Evolutionary conservation across 2,329 filamentous ascomycete genomes (phyloP), one percentile per base, ranked within the genome.

Genomic region (Diplodia scrobiculata): DNA sequence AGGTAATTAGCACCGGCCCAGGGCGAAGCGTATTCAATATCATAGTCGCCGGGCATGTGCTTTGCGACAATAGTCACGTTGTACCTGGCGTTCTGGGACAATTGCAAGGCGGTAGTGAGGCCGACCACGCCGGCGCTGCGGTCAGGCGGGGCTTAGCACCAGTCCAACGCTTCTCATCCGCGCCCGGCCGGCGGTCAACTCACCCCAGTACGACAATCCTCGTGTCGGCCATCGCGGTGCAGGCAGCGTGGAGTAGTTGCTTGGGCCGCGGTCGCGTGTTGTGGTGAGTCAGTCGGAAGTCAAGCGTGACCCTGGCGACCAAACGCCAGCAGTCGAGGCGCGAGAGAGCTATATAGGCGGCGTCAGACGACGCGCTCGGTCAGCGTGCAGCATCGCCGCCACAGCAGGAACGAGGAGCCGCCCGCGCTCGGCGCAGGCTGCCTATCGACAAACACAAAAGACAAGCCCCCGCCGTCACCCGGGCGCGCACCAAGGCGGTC

Each of bases 31-130:
- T 97, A 97, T 81, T 96, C 90, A 70, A 93, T 89, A 70, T 94
- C 90, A 77, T 94, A 95, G 80, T 97, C 93, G 41, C 93, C 93
- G 0, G 93, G 93, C 89, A 97, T 95, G 75, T 96, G 90, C 74
- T 94, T 96, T 5, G 91, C 89, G 36, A 92, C 81, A 41, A 96
- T 82, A 0, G 90, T 92, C 69, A 96, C 79, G 29, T 81, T 80
- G 70, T 88, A 83, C 11, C 78, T 72, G 5, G 79, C 76, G 71
- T 87, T 82, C 67, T 82, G 81, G 13, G 87, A 87, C 14, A 90
- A 79, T 17, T 86, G 77, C 27, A 88, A 79, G 41, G 88, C 87
- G 1, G 86, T 88, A 2, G 88, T 89, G 63, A 90, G 81, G 29
- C 87, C 87, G 36, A 86, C 82, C 5, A 90, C 87, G 54, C 88